Percentiles rank a stretch among this genome's conserved stretches.
phyloP scores from a whole-genome alignment of 2,329 filamentous ascomycete species.

The Fusarium pseudoanthophilum region DNA sequence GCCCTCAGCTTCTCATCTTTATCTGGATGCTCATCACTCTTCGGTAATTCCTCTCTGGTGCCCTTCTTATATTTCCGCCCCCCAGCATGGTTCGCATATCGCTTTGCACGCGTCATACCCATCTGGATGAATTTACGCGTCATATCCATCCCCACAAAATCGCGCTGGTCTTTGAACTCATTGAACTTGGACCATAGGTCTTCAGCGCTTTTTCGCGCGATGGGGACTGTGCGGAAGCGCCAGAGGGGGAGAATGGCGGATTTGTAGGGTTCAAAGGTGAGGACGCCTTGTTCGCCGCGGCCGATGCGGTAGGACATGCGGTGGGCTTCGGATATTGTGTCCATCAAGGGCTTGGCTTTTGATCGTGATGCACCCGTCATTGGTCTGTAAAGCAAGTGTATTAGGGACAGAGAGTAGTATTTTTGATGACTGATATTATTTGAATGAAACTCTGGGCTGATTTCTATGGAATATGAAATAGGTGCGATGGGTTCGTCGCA shows the following conservation, averaged over 20 bases:
- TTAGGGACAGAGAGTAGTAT: accelerated
- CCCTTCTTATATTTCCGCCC: constrained; percentile 62
- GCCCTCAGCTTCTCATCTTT: constrained; percentile 36
- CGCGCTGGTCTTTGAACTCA: constrained; percentile 59
- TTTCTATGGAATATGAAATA: background rate
- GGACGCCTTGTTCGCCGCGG: constrained; percentile 69
- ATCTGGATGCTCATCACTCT: constrained; percentile 25
- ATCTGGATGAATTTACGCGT: constrained; percentile 72
- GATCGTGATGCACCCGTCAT: background rate
- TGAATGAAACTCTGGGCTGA: too few relatives aligned
- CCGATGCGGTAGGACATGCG: constrained; percentile 62
- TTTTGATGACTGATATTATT: background rate
- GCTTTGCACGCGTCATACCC: constrained; percentile 70
- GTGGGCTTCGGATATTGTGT: constrained; percentile 23
- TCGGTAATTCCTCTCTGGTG: constrained; percentile 20
- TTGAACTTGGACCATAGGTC: constrained; percentile 63
- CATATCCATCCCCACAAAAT: constrained; percentile 75
- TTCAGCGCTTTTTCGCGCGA: constrained; percentile 55
- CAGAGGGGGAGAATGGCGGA: constrained; percentile 66
- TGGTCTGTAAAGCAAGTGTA: accelerated
- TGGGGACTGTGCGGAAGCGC: constrained; percentile 58
- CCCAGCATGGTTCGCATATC: constrained; percentile 67
- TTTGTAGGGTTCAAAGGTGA: constrained; percentile 73
- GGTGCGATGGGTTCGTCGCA: too few relatives aligned
- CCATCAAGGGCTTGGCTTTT: background rate